phyloP scores from a whole-genome alignment of 345 rosid species.

The Clarkia xantiana region DNA sequence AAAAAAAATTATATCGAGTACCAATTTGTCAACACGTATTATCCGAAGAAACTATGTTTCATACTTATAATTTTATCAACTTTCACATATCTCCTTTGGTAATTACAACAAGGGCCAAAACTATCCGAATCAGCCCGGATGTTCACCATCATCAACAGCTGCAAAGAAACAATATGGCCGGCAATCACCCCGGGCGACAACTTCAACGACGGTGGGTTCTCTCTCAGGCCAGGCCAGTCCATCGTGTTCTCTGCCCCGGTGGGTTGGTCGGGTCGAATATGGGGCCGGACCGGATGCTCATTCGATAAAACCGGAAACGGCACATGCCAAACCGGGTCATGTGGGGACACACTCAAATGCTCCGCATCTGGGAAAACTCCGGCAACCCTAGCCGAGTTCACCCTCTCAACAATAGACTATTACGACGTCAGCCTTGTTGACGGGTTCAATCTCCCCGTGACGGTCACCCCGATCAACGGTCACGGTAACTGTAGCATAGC shows the following conservation, averaged over 20 bases:
- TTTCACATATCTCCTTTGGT: too few species aligned
- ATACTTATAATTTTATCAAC: too few species aligned
- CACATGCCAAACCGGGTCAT: slow-evolving; percentile 65
- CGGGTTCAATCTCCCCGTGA: slow-evolving; percentile 71
- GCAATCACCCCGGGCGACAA: slow-evolving; percentile 43
- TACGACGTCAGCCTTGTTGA: slow-evolving; percentile 88
- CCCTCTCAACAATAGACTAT: slow-evolving; percentile 49
- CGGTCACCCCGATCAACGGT: slow-evolving; percentile 47
- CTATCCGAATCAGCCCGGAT: slow-evolving; percentile 28
- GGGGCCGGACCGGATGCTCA: slow-evolving; percentile 76
- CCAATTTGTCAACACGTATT: too few species aligned
- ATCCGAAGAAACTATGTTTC: too few species aligned
- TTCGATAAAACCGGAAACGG: slow-evolving; percentile 57
- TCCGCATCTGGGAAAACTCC: slow-evolving; percentile 68
- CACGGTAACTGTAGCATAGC: slow-evolving; percentile 61
- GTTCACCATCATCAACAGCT: slow-evolving; percentile 54
- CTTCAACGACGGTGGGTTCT: slow-evolving; percentile 41
- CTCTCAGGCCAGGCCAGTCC: slow-evolving; percentile 42
- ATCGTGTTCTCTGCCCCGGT: slow-evolving; percentile 29
- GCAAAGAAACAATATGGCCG: slow-evolving; percentile 63
- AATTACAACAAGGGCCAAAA: slow-evolving; percentile 19
- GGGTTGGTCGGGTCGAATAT: slow-evolving; percentile 80
- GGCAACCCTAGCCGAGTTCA: slow-evolving; percentile 53
- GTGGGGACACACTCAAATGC: slow-evolving; percentile 44
- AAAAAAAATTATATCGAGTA: too few species aligned